Percentiles rank a stretch among this genome's conserved stretches.
These are phyloP conservation scores for Mucor velutinosus DNA, from an alignment of 371 early-diverging fungal genomes.

Conservation along the genomic window DNA sequence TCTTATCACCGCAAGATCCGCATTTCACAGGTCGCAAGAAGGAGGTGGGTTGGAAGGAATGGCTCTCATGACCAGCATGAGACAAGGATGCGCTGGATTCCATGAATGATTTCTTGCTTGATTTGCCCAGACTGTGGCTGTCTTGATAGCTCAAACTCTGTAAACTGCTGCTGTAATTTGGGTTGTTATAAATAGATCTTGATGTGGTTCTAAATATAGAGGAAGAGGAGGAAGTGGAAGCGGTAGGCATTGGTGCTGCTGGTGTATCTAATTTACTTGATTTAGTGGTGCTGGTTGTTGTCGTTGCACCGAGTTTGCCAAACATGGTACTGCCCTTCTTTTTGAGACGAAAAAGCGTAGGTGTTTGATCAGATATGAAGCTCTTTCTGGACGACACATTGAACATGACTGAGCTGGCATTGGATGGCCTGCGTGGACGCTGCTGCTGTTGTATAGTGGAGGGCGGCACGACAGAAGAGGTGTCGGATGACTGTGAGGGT, in stretches of 20 bases:
- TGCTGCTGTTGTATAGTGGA: neutral
- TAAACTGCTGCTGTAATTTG: conserved; percentile 5
- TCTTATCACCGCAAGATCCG: conserved; percentile 81
- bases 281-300: neutral
- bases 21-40: conserved; percentile 77
- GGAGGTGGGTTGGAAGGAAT: conserved; percentile 62
- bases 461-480: neutral
- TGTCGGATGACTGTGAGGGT: conserved; percentile 12
- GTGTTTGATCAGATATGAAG: conserved; percentile 17
- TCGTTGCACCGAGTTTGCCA: conserved; percentile 6
- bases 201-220: neutral
- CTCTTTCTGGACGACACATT: conserved; percentile 21
- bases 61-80: conserved; percentile 21
- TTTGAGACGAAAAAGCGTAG: conserved; percentile 22
- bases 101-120: conserved; percentile 7
- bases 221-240: conserved; percentile 13
- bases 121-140: neutral
- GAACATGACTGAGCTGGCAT: conserved; percentile 23
- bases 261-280: neutral
- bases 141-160: neutral
- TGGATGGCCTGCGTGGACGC: conserved; percentile 19
- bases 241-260: conserved; percentile 8
- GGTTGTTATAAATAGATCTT: conserved; percentile 5
- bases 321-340: conserved; percentile 33
- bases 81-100: neutral